Percentiles rank a stretch among this genome's conserved stretches.
Conservation (phyloP, 768 basidiomycete species). For the Pulveroboletus ravenelii region DNA sequence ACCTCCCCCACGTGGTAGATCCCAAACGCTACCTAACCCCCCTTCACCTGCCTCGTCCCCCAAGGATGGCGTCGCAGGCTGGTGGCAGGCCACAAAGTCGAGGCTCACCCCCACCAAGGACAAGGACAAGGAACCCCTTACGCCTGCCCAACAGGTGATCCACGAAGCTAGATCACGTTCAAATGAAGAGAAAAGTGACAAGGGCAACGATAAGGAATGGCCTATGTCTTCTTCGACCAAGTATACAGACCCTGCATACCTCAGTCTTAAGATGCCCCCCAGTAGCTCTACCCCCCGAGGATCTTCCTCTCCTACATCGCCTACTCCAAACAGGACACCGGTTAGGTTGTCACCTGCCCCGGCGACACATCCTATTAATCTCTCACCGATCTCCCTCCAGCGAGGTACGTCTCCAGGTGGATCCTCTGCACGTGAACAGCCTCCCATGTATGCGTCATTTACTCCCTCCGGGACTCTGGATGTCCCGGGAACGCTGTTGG, state of each 20-base stretch:
- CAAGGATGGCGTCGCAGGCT: slow-evolving; percentile 52
- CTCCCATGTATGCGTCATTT: slow-evolving; percentile 77
- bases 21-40: slow-evolving; percentile 51
- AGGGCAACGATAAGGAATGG: slow-evolving; percentile 52
- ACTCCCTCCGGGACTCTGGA: slow-evolving; percentile 66
- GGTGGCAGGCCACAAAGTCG: slow-evolving; percentile 76
- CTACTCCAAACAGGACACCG: slow-evolving; percentile 44
- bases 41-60: slow-evolving; percentile 62
- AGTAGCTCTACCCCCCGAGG: slow-evolving; percentile 44
- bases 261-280: slow-evolving; percentile 52
- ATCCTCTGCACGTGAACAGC: slow-evolving; percentile 42
- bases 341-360: slow-evolving; percentile 31
- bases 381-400: slow-evolving; percentile 65
- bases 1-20: slow-evolving; percentile 59
- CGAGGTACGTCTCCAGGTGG: slow-evolving; percentile 37
- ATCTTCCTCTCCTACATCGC: slow-evolving; percentile 53
- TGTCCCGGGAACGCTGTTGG: slow-evolving; percentile 66
- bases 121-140: slow-evolving; percentile 68
- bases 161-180: slow-evolving; percentile 66
- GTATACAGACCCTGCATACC: slow-evolving; percentile 52
- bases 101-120: slow-evolving; percentile 76
- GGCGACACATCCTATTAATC: slow-evolving; percentile 43
- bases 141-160: slow-evolving; percentile 81
- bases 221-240: slow-evolving; percentile 50
- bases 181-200: slow-evolving; percentile 43